These are phyloP conservation scores for Hypomyces rosellus DNA, from an alignment of 2,329 filamentous ascomycete genomes.

Conservation along the genomic window DNA sequence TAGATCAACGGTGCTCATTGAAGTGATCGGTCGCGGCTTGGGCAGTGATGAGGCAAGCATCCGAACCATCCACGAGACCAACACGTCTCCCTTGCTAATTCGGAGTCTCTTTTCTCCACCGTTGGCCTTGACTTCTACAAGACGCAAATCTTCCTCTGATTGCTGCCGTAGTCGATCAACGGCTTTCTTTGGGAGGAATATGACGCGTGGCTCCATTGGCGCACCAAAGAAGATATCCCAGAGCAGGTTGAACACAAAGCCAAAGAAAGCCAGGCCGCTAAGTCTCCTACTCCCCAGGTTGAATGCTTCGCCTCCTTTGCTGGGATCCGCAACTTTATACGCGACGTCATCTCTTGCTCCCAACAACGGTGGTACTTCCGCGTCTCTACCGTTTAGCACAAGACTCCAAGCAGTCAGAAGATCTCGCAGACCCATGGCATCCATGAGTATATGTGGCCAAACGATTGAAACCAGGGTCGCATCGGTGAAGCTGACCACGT, in stretches of 20 bases:
- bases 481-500: constrained; percentile 42
- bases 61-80: neutral
- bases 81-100: neutral
- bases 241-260: neutral
- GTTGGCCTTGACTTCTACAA: neutral
- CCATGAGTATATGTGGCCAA: constrained; percentile 41
- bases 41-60: neutral
- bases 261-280: neutral
- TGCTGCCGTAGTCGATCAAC: neutral
- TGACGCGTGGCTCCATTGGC: neutral
- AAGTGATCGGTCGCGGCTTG: constrained; percentile 15
- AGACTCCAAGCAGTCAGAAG: constrained; percentile 40
- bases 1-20: constrained; percentile 20
- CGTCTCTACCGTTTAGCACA: constrained; percentile 36
- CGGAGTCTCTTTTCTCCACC: too few species aligned
- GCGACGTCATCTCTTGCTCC: constrained; percentile 12
- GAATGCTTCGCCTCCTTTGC: neutral
- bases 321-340: neutral
- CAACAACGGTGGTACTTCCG: constrained; percentile 31
- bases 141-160: neutral
- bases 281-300: neutral
- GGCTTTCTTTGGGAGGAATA: neutral
- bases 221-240: neutral
- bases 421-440: constrained; percentile 36
- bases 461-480: constrained; percentile 40